These are phyloP conservation scores for Talaromyces piceae DNA, from an alignment of 2,329 filamentous ascomycete species.

Conservation along the genomic window DNA sequence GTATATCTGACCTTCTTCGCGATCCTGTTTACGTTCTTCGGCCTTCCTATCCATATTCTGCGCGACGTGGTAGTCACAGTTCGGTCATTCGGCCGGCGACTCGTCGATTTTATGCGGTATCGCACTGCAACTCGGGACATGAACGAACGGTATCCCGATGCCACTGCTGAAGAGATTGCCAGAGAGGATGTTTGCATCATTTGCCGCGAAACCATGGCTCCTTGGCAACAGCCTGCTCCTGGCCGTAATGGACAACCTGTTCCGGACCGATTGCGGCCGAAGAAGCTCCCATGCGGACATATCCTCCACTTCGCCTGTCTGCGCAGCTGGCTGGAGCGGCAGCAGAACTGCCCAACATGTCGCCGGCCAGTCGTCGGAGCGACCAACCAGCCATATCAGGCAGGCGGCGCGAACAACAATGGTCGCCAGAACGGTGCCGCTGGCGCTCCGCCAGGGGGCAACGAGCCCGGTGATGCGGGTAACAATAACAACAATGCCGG, in stretches of 20 bases:
- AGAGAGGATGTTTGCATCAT: slow-evolving; percentile 95
- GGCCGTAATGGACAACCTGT: slow-evolving; percentile 23
- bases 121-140: slow-evolving; percentile 88
- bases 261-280: slow-evolving; percentile 71
- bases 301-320: slow-evolving; percentile 91
- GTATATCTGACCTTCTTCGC: slow-evolving; percentile 90
- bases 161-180: slow-evolving; percentile 73
- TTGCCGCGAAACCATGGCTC: slow-evolving; percentile 89
- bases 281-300: slow-evolving; percentile 94
- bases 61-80: slow-evolving; percentile 91
- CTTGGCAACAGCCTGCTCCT: slow-evolving; percentile 55
- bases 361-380: slow-evolving; percentile 66
- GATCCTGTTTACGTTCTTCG: slow-evolving; percentile 89
- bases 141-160: slow-evolving; percentile 84
- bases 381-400: slow-evolving; percentile 25
- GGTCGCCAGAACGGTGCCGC: slow-evolving; percentile 16
- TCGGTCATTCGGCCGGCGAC: slow-evolving; percentile 79
- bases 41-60: slow-evolving; percentile 92
- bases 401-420: slow-evolving; percentile 20
- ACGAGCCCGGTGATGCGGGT: slow-evolving; percentile 30
- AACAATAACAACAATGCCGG: slow-evolving; percentile 26
- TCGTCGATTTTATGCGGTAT: slow-evolving; percentile 84
- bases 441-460: slow-evolving; percentile 24
- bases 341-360: slow-evolving; percentile 95
- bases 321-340: slow-evolving; percentile 92